Evolutionary conservation across 768 basidiomycete species (phyloP).

Genomic region (Hortiboletus campestris): DNA sequence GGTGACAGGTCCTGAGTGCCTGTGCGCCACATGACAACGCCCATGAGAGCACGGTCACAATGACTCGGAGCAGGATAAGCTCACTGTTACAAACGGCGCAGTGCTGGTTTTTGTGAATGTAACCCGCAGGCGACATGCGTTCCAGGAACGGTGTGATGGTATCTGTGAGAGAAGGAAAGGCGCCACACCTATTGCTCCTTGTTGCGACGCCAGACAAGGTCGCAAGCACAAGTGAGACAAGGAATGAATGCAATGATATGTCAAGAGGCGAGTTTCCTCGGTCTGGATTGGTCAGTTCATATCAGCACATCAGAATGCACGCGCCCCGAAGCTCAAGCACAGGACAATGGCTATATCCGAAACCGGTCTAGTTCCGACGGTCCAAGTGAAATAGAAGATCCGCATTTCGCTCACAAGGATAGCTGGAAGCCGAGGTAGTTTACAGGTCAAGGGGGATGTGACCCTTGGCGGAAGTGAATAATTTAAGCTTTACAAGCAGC

Average conservation of each 20-base stretch:
- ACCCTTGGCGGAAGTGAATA: constrained; percentile 16
- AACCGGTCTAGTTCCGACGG: constrained; percentile 35
- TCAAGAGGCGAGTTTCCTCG: constrained; percentile 14
- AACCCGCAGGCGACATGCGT: constrained; percentile 9
- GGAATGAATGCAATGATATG: constrained; percentile 9
- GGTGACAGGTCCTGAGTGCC: constrained; percentile 6
- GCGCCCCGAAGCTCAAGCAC: constrained; percentile 18
- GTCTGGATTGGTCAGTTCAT: constrained; percentile 15
- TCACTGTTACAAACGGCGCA: constrained; percentile 16
- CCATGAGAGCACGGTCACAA: neutral
- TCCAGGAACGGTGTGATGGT: constrained; percentile 3
- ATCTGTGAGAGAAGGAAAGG: neutral
- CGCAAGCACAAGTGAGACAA: constrained; percentile 24
- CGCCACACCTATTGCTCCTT: constrained; percentile 8
- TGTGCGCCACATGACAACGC: constrained; percentile 8
- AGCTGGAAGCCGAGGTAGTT: constrained; percentile 1
- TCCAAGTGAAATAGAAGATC: constrained; percentile 18
- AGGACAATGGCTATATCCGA: constrained; percentile 36
- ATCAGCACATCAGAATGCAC: constrained; percentile 15
- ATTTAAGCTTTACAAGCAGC: constrained; percentile 14
- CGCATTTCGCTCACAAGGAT: constrained; percentile 15
- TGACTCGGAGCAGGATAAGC: neutral
- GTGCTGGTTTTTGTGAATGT: constrained; percentile 15
- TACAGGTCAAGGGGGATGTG: too few species aligned
- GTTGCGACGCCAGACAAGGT: constrained; percentile 41